phyloP scores from a whole-genome alignment of 2,329 filamentous ascomycete species.

The Calonectria pauciramosa region DNA sequence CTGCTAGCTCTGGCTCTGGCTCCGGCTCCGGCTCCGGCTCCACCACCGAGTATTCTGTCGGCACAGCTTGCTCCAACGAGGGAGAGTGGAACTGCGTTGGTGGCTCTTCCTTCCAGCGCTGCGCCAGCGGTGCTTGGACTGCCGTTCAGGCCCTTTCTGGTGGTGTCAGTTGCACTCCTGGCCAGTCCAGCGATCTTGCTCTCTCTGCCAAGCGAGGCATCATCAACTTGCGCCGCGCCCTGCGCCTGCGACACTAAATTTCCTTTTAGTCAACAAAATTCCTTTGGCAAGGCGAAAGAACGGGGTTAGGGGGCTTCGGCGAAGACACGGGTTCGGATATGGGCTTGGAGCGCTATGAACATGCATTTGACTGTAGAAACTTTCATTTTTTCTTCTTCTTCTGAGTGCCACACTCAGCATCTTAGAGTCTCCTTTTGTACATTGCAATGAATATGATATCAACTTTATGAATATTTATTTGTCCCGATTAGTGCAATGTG shows the following conservation, averaged over 20 bases:
- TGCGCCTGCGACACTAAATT: conserved; percentile 32
- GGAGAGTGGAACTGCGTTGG: conserved; percentile 68
- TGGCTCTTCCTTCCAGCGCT: conserved; percentile 67
- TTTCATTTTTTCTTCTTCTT: neutral
- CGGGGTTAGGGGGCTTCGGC: neutral
- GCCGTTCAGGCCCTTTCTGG: conserved; percentile 55
- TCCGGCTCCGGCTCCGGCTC: conserved; percentile 45
- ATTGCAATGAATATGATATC: conserved; percentile 2
- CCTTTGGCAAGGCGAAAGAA: neutral
- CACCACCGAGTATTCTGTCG: conserved; percentile 52
- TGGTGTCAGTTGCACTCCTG: conserved; percentile 60
- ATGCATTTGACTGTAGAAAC: conserved; percentile 11
- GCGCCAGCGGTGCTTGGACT: conserved; percentile 67
- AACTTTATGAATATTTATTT: neutral
- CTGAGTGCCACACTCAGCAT: neutral
- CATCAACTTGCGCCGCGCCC: conserved; percentile 45
- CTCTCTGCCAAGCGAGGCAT: conserved; percentile 46
- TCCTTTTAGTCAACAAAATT: neutral
- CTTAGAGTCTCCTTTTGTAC: neutral
- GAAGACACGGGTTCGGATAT: neutral
- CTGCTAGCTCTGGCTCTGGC: conserved; percentile 28
- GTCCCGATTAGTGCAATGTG: neutral
- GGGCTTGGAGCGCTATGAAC: neutral
- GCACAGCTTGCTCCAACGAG: conserved; percentile 61
- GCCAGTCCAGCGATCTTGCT: conserved; percentile 55